These are phyloP conservation scores for Calocybe cyanea DNA, from an alignment of 768 basidiomycete species.

Conservation along the genomic window DNA sequence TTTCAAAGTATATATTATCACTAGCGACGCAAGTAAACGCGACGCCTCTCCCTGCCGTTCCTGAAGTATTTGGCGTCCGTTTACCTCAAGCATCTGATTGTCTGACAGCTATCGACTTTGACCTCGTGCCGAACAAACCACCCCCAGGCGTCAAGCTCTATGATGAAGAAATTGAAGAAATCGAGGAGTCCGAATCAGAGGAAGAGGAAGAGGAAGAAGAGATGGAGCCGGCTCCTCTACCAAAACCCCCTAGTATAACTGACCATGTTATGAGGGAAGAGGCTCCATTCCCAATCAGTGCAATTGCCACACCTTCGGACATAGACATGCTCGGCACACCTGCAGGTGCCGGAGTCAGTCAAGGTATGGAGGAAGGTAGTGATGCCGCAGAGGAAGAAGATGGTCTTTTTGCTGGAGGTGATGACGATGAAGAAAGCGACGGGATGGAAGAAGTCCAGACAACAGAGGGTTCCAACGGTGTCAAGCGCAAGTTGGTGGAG, in stretches of 20 bases:
- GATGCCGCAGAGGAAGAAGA: constrained; percentile 73
- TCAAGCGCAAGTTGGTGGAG: constrained; percentile 78
- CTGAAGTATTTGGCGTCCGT: constrained; percentile 84
- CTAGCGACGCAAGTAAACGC: constrained; percentile 83
- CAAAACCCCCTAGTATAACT: constrained; percentile 25
- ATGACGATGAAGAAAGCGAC: constrained; percentile 76
- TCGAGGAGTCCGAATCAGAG: constrained; percentile 70
- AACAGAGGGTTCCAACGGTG: constrained; percentile 45
- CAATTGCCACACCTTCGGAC: constrained; percentile 64
- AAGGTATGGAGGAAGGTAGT: constrained; percentile 58
- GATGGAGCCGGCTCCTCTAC: constrained; percentile 71
- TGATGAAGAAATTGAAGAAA: constrained; percentile 80
- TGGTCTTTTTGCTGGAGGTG: constrained; percentile 72
- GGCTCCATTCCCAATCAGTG: constrained; percentile 56
- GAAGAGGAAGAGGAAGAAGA: constrained; percentile 55
- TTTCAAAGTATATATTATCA: constrained; percentile 64
- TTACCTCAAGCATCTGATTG: constrained; percentile 70
- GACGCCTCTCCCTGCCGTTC: constrained; percentile 75
- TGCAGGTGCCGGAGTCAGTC: constrained; percentile 28
- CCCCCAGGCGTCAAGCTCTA: constrained; percentile 73
- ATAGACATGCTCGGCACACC: constrained; percentile 58
- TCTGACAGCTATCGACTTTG: constrained; percentile 79
- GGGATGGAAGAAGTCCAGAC: constrained; percentile 78
- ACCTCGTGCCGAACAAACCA: constrained; percentile 80
- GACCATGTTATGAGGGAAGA: constrained; percentile 39